These are phyloP conservation scores for Scutellaria galericulata DNA, from an alignment of 257 asterid species.

Conservation along the genomic window DNA sequence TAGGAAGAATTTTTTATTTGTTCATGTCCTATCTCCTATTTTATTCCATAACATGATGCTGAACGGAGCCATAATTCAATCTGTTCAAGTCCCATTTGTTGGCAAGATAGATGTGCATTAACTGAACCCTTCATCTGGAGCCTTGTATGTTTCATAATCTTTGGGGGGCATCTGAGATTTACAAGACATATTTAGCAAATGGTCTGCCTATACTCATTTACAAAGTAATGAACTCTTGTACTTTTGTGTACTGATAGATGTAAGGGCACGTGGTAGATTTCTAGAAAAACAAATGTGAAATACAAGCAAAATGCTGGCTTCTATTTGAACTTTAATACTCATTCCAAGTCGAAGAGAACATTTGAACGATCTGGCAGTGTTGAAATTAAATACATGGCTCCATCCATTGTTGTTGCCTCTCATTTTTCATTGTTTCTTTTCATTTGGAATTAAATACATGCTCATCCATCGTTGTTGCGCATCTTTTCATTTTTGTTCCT, in stretches of 20 bases:
- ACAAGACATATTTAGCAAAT: not conserved
- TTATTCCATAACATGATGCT: slow-evolving; percentile 6
- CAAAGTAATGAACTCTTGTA: slow-evolving; percentile 11
- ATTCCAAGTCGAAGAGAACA: slow-evolving; percentile 11
- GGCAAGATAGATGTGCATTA: slow-evolving; percentile 19
- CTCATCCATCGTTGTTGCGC: not conserved
- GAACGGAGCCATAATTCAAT: not conserved
- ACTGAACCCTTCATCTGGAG: slow-evolving; percentile 1
- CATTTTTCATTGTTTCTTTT: not conserved
- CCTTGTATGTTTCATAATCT: slow-evolving; percentile 20
- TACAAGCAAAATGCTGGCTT: not conserved
- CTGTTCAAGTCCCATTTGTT: not conserved
- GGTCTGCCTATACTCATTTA: slow-evolving; percentile 21
- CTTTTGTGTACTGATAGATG: slow-evolving; percentile 5
- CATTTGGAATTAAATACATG: not conserved
- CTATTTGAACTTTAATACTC: not conserved
- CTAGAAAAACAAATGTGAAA: not conserved
- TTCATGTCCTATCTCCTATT: slow-evolving; percentile 13
- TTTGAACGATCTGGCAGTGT: not conserved
- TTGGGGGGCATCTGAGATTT: not conserved
- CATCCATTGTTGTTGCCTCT: not conserved
- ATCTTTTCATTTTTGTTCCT: not conserved
- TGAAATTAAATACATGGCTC: not conserved
- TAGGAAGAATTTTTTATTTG: not conserved
- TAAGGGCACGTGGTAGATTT: not conserved